Evolutionary conservation across 2,329 filamentous ascomycete species (phyloP).

Genomic region (Trichoderma arundinaceum): DNA sequence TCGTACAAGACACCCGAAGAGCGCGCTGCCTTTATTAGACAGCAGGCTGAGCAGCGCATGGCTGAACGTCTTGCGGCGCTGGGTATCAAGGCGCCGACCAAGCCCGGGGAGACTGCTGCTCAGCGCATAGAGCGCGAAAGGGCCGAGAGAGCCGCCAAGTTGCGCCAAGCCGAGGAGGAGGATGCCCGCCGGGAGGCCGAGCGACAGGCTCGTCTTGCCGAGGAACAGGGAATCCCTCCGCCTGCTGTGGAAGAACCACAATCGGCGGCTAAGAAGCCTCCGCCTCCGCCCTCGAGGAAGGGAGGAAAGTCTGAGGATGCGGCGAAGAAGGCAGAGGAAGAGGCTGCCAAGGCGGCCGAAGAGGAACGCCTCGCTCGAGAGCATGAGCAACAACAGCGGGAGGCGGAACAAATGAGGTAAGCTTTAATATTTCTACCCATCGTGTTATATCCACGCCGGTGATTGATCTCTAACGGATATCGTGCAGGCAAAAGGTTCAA

Average conservation of each 20-base stretch:
- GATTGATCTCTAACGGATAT: constrained; percentile 38
- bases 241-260: constrained; percentile 58
- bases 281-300: constrained; percentile 82
- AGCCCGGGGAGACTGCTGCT: constrained; percentile 77
- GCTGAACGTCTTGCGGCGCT: constrained; percentile 92
- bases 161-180: constrained; percentile 91
- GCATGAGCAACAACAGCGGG: constrained; percentile 75
- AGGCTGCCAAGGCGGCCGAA: constrained; percentile 64
- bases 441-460: neutral
- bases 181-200: constrained; percentile 88
- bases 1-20: constrained; percentile 92
- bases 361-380: constrained; percentile 71
- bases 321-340: constrained; percentile 66
- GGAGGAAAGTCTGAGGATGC: constrained; percentile 63
- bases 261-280: constrained; percentile 65
- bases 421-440: constrained; percentile 48
- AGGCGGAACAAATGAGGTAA: constrained; percentile 82
- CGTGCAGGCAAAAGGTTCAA: constrained; percentile 70
- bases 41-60: constrained; percentile 96
- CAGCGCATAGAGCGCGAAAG: constrained; percentile 89
- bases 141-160: constrained; percentile 83
- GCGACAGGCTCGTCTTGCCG: constrained; percentile 79
- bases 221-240: constrained; percentile 71
- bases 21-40: constrained; percentile 92
- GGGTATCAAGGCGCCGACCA: constrained; percentile 82